Conservation (phyloP, 495 filamentous ascomycete genomes). For the Aspergillus bridgeri region DNA sequence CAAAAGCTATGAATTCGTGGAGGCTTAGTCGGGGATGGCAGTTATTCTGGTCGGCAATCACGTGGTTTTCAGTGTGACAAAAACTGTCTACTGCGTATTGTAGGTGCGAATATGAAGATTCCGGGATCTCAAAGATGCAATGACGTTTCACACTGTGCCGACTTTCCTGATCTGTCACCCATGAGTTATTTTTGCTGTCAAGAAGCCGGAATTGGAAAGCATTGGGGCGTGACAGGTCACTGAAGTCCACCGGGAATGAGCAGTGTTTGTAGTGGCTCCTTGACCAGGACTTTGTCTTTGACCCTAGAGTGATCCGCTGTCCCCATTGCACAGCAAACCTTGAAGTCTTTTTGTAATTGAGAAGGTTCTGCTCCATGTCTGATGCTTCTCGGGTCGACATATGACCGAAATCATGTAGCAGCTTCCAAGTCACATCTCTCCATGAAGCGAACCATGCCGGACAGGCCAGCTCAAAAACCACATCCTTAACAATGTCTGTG, state of each 20-base stretch:
- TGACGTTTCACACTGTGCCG: conserved; percentile 10
- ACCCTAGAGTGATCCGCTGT: conserved; percentile 29
- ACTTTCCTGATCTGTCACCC: conserved; percentile 11
- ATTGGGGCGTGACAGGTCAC: conserved; percentile 15
- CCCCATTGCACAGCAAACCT: conserved; percentile 1
- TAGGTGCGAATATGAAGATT: conserved; percentile 8
- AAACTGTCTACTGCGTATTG: conserved; percentile 16
- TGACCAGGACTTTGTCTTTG: conserved; percentile 39
- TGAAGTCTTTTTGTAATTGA: conserved; percentile 9
- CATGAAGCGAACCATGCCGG: conserved; percentile 46
- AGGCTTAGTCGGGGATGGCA: conserved; percentile 40
- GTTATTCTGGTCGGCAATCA: conserved; percentile 40
- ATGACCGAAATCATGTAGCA: conserved; percentile 33
- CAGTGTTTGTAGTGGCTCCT: conserved; percentile 33
- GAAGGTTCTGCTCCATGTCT: conserved; percentile 9
- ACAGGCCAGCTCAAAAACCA: conserved; percentile 54
- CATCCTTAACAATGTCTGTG: conserved; percentile 32
- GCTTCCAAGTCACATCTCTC: conserved; percentile 45
- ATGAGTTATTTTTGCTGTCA: conserved; percentile 13
- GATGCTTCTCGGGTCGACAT: conserved; percentile 19
- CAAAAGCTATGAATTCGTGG: conserved; percentile 49
- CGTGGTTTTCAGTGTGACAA: conserved; percentile 24
- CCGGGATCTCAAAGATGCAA: conserved; percentile 12
- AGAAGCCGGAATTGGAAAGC: conserved; percentile 15
- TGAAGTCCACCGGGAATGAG: conserved; percentile 21